Evolutionary conservation across 768 basidiomycete genomes (phyloP).

Genomic region (Leccinum sublutescens): DNA sequence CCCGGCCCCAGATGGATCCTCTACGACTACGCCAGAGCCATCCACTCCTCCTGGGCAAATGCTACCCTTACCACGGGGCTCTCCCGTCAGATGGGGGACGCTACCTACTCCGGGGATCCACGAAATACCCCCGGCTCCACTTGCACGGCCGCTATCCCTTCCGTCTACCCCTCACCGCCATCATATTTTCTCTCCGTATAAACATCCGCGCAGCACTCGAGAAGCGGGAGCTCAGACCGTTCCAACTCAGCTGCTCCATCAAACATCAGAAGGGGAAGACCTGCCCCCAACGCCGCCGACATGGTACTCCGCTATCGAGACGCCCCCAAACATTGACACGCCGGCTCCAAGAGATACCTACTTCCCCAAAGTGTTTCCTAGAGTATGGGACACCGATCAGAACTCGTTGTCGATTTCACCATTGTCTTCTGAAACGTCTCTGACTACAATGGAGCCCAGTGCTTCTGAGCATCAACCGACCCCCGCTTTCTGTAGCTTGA

Average conservation of each 20-base stretch:
- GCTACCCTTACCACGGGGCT: constrained; percentile 30
- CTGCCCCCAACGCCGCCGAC: constrained; percentile 62
- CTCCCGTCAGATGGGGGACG: constrained; percentile 35
- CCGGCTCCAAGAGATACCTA: constrained; percentile 66
- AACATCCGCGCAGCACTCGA: constrained; percentile 11
- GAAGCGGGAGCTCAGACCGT: constrained; percentile 23
- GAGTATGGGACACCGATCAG: constrained; percentile 76
- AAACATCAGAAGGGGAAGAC: constrained; percentile 36
- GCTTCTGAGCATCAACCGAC: constrained; percentile 15
- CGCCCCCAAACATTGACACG: constrained; percentile 67
- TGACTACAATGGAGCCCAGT: constrained; percentile 20
- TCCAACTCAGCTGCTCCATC: constrained; percentile 17
- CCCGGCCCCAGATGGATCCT: constrained; percentile 3
- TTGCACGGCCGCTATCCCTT: constrained; percentile 46
- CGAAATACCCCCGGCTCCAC: constrained; percentile 38
- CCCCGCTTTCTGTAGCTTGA: constrained; percentile 55
- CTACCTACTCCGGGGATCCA: no score
- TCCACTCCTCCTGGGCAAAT: constrained; percentile 41
- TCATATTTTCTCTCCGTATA: constrained; percentile 19
- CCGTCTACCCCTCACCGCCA: constrained; percentile 38
- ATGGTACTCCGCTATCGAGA: constrained; percentile 83
- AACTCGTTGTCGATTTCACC: constrained; percentile 38
- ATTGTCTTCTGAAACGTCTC: constrained; percentile 23
- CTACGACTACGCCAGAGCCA: constrained; percentile 16
- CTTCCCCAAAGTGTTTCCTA: constrained; percentile 80